Base-by-base conservation (phyloP, 2,329 filamentous ascomycete species). In the Claviceps africana region DNA sequence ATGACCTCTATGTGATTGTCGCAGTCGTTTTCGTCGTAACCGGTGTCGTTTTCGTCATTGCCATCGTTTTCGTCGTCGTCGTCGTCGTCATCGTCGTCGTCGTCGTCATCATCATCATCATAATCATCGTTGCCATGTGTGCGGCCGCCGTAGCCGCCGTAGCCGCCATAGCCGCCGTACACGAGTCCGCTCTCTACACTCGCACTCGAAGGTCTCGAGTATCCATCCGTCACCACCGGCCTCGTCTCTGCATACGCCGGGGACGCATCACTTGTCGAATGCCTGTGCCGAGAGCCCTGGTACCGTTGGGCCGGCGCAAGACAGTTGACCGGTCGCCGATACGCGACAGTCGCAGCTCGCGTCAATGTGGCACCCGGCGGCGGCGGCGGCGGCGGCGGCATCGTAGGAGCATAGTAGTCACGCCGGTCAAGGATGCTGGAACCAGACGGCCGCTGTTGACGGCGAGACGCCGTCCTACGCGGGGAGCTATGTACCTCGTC, bases 401-500 rank as follows among this genome's bases (percentile, higher is more conserved):
- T 64, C 33, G 55, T 58, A 48, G 59, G 30, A 46, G 33, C 35
- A 51, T 22, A 28, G 35, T 48, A 60, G 51, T 60, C 59, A 51
- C 60, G 58, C 53, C 57, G 59, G 52, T 64, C 64, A 55, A 61
- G 51, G 56, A 59, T 65, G 55, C 57, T 62, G 37, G 56, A 55
- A 47, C 46, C 50, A 21, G 50, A 47, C 21, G 33, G 42, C 50
- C 59, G 46, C 47, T 58, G 55, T 53, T 57, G 44, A 54, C 54
- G 51, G 58, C 56, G 55, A 57, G 59, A 54, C 56, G 60, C 53
- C 47, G 62, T 59, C 57, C 60, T 59, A 57, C 64, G 59, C 57
- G 58, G 59, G 56, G 59, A 58, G 52, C 63, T 67, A 61, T 66
- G 63, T 65, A 67, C 55, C 52, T 54, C 53, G 53, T 58, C 60